Conservation (phyloP, 352 stramenopile genomes). For the Phytophthora constricta region DNA sequence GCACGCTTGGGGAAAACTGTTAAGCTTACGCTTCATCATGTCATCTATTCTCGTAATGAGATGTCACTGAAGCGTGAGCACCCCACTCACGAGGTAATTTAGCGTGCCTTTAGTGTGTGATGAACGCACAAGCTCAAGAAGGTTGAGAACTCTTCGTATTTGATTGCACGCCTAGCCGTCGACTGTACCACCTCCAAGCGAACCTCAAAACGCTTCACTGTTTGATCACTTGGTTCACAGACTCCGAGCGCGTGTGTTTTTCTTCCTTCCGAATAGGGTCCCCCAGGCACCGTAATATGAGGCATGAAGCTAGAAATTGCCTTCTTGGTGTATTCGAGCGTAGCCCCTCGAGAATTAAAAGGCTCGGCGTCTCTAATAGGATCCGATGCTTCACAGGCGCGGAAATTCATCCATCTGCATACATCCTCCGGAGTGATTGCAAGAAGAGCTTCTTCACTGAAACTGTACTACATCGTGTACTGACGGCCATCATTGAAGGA, state of each 20-base stretch:
- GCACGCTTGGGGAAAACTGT: constrained; percentile 7
- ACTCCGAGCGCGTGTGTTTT: constrained; percentile 11
- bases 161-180: not conserved
- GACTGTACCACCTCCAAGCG: not conserved
- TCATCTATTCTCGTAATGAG: constrained; percentile 19
- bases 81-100: not conserved
- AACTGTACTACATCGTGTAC: not conserved
- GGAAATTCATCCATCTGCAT: not conserved
- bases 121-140: constrained; percentile 4
- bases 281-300: not conserved
- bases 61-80: constrained; percentile 14
- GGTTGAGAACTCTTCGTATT: constrained; percentile 20
- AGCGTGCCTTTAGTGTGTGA: not conserved
- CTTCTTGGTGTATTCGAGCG: constrained; percentile 15
- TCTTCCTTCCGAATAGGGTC: constrained; percentile 9
- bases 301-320: constrained; percentile 16
- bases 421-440: not conserved
- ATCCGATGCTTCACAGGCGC: not conserved
- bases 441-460: not conserved
- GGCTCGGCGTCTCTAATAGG: constrained; percentile 4
- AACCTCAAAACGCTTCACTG: no score
- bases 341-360: constrained; percentile 1
- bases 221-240: constrained; percentile 15
- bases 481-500: not conserved
- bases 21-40: constrained; percentile 29